Base-by-base conservation (phyloP, 169 alveolate genomes). In the Plasmodium coatneyi region DNA sequence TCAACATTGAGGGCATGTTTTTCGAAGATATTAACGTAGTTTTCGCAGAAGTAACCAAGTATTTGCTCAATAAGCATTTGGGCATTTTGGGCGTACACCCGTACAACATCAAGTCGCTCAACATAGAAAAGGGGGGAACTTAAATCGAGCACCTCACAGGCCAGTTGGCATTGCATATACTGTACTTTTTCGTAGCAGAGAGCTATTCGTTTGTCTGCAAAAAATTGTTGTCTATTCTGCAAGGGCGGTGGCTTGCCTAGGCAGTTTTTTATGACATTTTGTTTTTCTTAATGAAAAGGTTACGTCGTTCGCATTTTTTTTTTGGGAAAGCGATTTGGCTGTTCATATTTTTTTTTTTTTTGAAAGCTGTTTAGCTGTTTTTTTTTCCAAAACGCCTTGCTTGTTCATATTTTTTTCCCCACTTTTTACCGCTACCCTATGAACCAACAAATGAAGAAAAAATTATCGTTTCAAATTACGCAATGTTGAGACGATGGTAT, bases 21-120 rank as follows among this genome's bases (percentile, higher is more conserved):
- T 87, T 79, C 71, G 93, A 87, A 87, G 93, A 87, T 41, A 76
- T 87, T 52, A 87, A 87, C 49, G 82, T 87, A 78, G 93, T 87
- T 14, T 87, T 87, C 81, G 43, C 93, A 34, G 90, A 87, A 79
- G 82, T 87, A 14, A 87, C 93, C 30, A 56, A 66, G 54, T 79
- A 87, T 87, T 43, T 87, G 34, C 71, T 87, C 74, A 46, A 49
- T 5, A 87, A 76, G 71, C 71, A 87, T 79, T 1, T 87, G 19
- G 89, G 90, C 3, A 87, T 87, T 36, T 72, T 87, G 52, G 93
- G 93, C 70, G 89, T 87, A 14, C 82, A 79, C 71, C 93, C 93
- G 7, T 87, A 87, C 70, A 87, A 87, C 34, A 87, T 87, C 25
- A 87, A 80, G 52, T 34, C 86, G 9, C 82, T 87, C 19, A 87